Percentiles rank a stretch among this genome's conserved stretches.
phyloP scores from a whole-genome alignment of 78 protist species.

The Dictyostelium intermedium region DNA sequence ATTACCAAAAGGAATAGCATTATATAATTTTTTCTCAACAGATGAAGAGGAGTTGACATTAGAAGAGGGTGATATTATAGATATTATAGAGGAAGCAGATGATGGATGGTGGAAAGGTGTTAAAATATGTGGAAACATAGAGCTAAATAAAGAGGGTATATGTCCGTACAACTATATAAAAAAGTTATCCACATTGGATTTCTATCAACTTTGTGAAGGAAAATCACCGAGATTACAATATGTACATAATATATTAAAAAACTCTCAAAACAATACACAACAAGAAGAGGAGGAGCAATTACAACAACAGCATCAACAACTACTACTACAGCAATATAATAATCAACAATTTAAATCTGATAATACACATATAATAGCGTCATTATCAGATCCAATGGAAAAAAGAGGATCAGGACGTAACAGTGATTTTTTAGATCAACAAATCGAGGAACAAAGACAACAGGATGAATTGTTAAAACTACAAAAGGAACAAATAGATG shows the following conservation, averaged over 20 bases:
- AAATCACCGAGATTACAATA: background rate
- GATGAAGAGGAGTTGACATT: constrained; percentile 53
- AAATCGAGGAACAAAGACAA: background rate
- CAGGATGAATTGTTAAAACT: background rate
- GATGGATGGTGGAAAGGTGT: constrained; percentile 78
- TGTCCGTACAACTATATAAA: constrained; percentile 55
- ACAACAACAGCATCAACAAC: background rate
- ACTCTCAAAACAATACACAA: background rate
- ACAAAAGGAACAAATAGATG: constrained; percentile 9
- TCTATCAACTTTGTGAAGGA: background rate
- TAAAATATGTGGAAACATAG: background rate
- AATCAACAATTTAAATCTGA: background rate
- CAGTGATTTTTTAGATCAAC: background rate
- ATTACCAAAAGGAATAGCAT: constrained; percentile 34
- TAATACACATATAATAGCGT: constrained; percentile 31
- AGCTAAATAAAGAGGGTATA: constrained; percentile 35
- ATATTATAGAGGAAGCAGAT: constrained; percentile 48
- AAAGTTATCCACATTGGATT: constrained; percentile 14
- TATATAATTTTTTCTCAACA: constrained; percentile 49
- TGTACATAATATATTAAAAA: background rate
- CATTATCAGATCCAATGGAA: constrained; percentile 32
- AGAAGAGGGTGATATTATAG: constrained; percentile 62
- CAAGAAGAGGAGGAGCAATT: too few species aligned
- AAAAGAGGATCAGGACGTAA: background rate
- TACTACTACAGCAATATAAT: background rate